These are phyloP conservation scores for Cercospora janseana DNA, from an alignment of 2,329 filamentous ascomycete genomes.

Conservation along the genomic window DNA sequence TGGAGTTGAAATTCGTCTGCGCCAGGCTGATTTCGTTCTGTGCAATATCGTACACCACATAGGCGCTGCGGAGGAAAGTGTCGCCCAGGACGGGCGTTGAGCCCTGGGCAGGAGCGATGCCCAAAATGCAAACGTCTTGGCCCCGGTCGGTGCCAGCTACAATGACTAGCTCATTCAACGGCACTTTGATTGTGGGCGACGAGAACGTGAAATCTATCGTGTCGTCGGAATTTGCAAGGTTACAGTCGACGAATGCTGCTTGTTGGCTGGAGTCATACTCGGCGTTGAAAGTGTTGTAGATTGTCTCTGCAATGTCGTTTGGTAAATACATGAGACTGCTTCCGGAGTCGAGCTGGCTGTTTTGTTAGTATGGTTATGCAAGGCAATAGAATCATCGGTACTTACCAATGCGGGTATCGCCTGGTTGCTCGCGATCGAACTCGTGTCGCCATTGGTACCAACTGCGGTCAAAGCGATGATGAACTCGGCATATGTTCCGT, in stretches of 20 bases:
- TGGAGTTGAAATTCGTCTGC: constrained; percentile 60
- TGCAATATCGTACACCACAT: constrained; percentile 61
- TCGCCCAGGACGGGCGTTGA: constrained; percentile 56
- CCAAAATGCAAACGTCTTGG: constrained; percentile 48
- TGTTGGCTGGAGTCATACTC: constrained; percentile 43
- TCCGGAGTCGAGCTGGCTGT: constrained; percentile 62
- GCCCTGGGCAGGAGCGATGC: constrained; percentile 52
- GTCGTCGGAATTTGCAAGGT: constrained; percentile 47
- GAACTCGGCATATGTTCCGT: constrained; percentile 52
- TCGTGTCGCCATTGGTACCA: constrained; percentile 43
- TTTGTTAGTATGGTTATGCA: not conserved
- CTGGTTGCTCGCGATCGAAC: constrained; percentile 45
- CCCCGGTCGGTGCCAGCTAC: constrained; percentile 46
- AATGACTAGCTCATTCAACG: constrained; percentile 57
- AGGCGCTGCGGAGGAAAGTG: constrained; percentile 62
- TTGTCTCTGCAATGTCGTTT: constrained; percentile 52
- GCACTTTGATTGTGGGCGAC: constrained; percentile 54
- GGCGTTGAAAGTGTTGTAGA: constrained; percentile 45
- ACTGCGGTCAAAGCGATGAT: constrained; percentile 53
- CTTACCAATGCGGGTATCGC: constrained; percentile 53
- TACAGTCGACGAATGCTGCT: constrained; percentile 55
- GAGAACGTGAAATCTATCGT: constrained; percentile 60
- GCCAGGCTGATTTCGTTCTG: constrained; percentile 62
- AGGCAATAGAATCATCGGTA: not conserved
- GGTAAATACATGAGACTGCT: constrained; percentile 72